Evolutionary conservation across 352 stramenopile genomes (phyloP), one percentile per base, ranked within the genome.

Genomic region (Pythium aquatile): DNA sequence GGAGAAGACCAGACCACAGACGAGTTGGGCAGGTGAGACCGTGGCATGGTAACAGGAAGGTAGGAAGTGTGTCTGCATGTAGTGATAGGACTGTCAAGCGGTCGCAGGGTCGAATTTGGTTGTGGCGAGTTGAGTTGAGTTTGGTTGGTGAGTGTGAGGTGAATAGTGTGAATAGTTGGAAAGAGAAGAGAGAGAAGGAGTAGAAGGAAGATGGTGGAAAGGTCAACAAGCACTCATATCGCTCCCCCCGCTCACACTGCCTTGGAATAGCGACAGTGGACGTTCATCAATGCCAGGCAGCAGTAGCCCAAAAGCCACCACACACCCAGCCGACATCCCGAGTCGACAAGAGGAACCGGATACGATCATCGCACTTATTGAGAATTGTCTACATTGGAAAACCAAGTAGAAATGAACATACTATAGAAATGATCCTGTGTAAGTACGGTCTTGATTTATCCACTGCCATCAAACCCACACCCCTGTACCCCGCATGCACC

Each of bases 351-450:
- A 53, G 46, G 24, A 53, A 35, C 46, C 46, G 26, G 46, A 53
- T 33, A 33, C 26, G 20, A 33, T 53, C 46, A 53, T 53, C 46
- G 46, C 46, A 33, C 46, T 30, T 53, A 33, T 33, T 53, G 46
- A 48, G 40, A 48, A 48, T 48, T 48, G 40, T 60, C 55, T 60
- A 60, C 55, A 33, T 60, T 60, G 55, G 55, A 60, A 60, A 60
- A 60, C 55, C 55, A 60, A 60, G 55, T 60, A 60, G 55, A 60
- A 60, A 39, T 60, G 37, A 60, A 33, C 55, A 33, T 52, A 60
- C 55, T 60, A 60, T 60, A 60, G 55, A 60, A 60, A 60, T 60
- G 55, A 60, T 60, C 55, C 55, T 60, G 55, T 52, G 20, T 51
- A 48, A 60, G 55, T 60, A 60, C 55, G 55, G 55, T 60, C 24